Conservation (phyloP, 441 rosid species). For the Arabidopsis hybrid region DNA sequence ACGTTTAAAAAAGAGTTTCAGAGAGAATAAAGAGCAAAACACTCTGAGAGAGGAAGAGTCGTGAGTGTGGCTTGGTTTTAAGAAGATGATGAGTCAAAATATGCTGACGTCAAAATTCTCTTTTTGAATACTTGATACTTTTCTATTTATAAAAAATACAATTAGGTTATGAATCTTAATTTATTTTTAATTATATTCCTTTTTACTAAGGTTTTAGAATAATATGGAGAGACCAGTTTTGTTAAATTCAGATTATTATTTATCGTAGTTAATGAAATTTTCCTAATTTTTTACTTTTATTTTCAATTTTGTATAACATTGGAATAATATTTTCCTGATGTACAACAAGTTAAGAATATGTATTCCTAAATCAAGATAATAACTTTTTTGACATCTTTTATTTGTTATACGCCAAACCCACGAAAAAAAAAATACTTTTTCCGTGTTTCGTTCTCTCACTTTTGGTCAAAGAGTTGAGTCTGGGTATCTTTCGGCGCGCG, state of each 20-base stretch:
- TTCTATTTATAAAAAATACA: no score
- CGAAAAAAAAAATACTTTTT: neutral
- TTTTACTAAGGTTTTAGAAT: no score
- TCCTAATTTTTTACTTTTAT: no score
- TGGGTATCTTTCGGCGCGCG: conserved; percentile 17
- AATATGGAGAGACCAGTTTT: no score
- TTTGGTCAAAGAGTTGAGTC: conserved; percentile 13
- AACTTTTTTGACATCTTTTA: neutral
- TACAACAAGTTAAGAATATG: neutral
- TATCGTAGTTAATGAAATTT: no score
- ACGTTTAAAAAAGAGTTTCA: neutral
- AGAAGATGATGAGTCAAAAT: conserved; percentile 6
- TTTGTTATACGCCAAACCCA: neutral
- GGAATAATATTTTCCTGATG: neutral
- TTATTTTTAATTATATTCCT: no score
- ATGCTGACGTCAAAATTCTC: neutral
- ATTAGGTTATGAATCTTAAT: neutral
- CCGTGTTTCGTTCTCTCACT: neutral
- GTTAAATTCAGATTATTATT: no score
- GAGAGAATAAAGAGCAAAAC: neutral
- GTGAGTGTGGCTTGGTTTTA: neutral
- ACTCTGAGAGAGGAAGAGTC: neutral
- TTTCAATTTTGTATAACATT: neutral
- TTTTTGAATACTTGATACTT: neutral
- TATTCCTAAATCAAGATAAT: neutral